phyloP scores from a whole-genome alignment of 306 rosid species.

The Astragalus glycyphyllos region DNA sequence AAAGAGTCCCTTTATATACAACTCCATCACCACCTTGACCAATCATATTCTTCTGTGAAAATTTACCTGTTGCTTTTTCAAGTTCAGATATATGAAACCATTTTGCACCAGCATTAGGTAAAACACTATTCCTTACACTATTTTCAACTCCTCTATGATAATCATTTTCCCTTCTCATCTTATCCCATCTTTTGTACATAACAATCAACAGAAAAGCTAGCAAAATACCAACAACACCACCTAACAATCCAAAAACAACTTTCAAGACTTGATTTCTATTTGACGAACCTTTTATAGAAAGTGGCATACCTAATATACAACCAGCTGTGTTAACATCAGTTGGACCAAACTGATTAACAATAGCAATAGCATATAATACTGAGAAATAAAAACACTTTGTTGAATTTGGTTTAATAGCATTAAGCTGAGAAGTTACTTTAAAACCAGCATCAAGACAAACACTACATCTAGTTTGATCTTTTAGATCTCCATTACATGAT shows the following conservation, averaged over 20 bases:
- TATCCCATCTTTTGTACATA: conserved; percentile 52
- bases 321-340: conserved; percentile 53
- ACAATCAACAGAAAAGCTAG: conserved; percentile 44
- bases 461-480: conserved; percentile 46
- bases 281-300: conserved; percentile 42
- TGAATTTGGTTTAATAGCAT: conserved; percentile 38
- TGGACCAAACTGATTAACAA: conserved; percentile 71
- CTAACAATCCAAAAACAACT: conserved; percentile 57
- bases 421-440: conserved; percentile 47
- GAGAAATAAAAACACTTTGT: conserved; percentile 57
- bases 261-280: conserved; percentile 39
- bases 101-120: conserved; percentile 67
- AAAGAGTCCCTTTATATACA: conserved; percentile 75
- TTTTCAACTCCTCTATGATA: conserved; percentile 54
- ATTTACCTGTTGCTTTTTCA: conserved; percentile 68
- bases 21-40: conserved; percentile 82
- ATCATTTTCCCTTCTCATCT: conserved; percentile 46
- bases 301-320: conserved; percentile 64
- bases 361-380: conserved; percentile 61
- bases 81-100: conserved; percentile 77
- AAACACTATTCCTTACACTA: conserved; percentile 55
- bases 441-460: conserved; percentile 60
- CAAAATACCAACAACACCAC: conserved; percentile 54
- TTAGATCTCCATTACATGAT: conserved; percentile 59
- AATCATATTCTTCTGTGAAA: conserved; percentile 64